Conservation (phyloP, 257 asterid genomes). For the Scutellaria minor region DNA sequence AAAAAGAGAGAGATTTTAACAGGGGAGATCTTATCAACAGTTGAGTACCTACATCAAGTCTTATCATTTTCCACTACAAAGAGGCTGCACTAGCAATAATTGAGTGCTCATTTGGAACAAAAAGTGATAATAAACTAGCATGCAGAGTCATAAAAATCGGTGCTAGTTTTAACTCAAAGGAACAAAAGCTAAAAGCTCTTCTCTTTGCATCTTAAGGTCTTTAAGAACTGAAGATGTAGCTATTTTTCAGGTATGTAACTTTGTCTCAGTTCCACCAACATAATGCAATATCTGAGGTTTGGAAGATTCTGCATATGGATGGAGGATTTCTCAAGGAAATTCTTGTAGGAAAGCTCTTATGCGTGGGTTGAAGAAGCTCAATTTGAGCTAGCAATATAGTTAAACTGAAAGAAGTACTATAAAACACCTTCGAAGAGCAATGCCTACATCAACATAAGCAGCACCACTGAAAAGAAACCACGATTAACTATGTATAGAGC, state of each 20-base stretch:
- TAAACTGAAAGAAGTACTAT: no score
- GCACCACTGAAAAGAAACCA: no score
- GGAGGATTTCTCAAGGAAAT: neutral
- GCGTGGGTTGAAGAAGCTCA: no score
- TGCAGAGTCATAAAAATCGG: constrained; percentile 1
- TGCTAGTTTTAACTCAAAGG: constrained; percentile 16
- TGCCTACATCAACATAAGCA: no score
- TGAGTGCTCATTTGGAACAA: constrained; percentile 16
- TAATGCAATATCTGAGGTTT: neutral
- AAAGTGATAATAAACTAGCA: neutral
- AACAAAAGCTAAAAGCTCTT: neutral
- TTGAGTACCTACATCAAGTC: no score
- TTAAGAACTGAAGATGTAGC: neutral
- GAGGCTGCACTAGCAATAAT: neutral
- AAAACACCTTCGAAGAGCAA: no score
- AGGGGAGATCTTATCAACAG: neutral
- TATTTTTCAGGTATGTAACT: neutral
- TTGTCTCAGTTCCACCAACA: constrained; percentile 5
- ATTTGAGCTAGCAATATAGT: no score
- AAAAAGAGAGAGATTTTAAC: neutral
- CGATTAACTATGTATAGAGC: no score
- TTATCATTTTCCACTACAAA: no score
- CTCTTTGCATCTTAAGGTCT: constrained; percentile 19
- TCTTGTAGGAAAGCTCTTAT: no score
- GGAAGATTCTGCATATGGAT: neutral